These are phyloP conservation scores for Rhizophlyctis rosea DNA, from an alignment of 192 early-diverging fungal genomes.

Conservation along the genomic window DNA sequence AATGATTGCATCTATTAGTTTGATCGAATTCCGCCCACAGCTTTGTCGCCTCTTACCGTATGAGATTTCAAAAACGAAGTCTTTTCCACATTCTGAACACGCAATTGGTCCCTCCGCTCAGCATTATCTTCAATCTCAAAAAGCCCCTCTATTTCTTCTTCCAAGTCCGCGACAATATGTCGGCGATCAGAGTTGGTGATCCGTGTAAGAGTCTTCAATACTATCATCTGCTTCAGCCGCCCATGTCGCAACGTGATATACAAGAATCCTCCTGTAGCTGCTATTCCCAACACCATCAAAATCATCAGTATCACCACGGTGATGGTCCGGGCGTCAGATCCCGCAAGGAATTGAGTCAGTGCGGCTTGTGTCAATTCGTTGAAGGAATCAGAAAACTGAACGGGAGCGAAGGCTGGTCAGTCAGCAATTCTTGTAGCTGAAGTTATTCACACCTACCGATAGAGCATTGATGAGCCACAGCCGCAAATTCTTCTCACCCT, in stretches of 20 bases:
- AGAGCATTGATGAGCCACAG: slow-evolving; percentile 9
- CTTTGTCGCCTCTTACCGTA: no score
- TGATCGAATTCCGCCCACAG: no score
- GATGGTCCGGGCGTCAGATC: background rate
- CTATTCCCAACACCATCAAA: background rate
- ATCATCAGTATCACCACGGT: slow-evolving; percentile 8
- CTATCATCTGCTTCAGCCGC: background rate
- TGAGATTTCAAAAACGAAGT: no score
- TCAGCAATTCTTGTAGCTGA: background rate
- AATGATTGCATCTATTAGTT: no score
- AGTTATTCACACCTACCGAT: background rate
- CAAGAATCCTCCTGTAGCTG: background rate
- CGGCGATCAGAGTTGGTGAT: background rate
- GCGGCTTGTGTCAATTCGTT: background rate
- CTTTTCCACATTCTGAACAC: slow-evolving; percentile 3
- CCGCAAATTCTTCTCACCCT: background rate
- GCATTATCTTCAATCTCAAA: background rate
- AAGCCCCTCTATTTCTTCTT: slow-evolving; percentile 10
- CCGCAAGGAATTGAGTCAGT: background rate
- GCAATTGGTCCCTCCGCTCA: background rate
- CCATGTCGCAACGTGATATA: slow-evolving; percentile 1
- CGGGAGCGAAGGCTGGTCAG: no score
- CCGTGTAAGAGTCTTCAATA: slow-evolving; percentile 2
- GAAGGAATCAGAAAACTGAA: slow-evolving; percentile 7
- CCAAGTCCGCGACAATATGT: slow-evolving; percentile 1